phyloP scores from a whole-genome alignment of 2,329 filamentous ascomycete species.

The Coniochaeta hoffmannii region DNA sequence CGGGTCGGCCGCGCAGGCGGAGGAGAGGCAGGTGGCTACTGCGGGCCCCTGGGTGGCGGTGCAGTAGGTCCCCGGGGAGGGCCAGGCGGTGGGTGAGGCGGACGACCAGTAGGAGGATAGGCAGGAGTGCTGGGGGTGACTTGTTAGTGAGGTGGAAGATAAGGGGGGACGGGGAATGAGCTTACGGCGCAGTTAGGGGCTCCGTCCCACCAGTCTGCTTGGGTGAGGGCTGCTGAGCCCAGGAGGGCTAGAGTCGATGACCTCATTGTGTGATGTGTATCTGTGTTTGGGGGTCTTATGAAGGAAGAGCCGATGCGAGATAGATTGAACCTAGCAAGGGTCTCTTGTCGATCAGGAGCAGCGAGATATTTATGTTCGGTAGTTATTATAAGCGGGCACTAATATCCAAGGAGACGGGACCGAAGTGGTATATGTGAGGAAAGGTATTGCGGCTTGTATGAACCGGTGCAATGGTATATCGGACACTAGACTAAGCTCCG shows the following conservation, averaged over 20 bases:
- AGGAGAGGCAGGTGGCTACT: constrained; percentile 18
- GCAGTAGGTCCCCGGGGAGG: constrained; percentile 24
- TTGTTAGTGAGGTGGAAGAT: constrained; percentile 6
- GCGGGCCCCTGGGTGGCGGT: constrained; percentile 12
- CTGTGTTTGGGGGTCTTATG: not conserved
- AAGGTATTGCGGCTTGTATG: not conserved
- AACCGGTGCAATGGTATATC: not conserved
- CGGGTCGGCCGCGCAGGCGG: constrained; percentile 22
- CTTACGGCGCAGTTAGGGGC: constrained; percentile 35
- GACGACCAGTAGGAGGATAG: constrained; percentile 29
- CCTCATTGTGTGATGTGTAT: constrained; percentile 21
- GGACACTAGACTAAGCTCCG: not conserved
- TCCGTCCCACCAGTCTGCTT: constrained; percentile 32
- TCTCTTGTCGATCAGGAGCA: not conserved
- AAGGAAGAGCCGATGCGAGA: not conserved
- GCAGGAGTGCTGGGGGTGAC: constrained; percentile 30
- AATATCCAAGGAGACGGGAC: not conserved
- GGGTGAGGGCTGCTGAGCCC: constrained; percentile 18
- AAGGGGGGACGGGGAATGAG: constrained; percentile 6
- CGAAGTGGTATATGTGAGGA: not conserved
- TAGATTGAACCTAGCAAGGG: not conserved
- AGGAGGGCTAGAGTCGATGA: constrained; percentile 16
- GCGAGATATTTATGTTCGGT: constrained; percentile 7
- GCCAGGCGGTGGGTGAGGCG: constrained; percentile 16
- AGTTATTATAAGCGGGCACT: not conserved